Conservation (phyloP, 2,329 filamentous ascomycete species). For the Chaetothyriales sp. region DNA sequence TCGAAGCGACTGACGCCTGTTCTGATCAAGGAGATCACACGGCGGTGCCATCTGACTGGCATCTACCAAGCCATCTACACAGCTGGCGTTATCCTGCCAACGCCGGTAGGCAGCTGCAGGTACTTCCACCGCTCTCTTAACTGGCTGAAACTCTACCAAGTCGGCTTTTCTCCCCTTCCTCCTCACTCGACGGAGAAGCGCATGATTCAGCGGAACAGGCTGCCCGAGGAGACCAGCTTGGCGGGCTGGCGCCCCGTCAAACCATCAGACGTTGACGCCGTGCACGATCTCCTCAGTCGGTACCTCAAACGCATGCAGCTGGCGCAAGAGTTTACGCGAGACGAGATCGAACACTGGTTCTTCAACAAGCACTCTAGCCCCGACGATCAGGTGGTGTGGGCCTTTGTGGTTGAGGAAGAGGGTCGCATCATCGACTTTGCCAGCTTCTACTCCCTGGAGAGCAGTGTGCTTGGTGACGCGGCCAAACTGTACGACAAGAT, state of each 20-base stretch:
- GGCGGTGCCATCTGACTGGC: constrained; percentile 71
- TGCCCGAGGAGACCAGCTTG: constrained; percentile 60
- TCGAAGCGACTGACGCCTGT: constrained; percentile 84
- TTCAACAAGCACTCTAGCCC: constrained; percentile 50
- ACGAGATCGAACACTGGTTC: constrained; percentile 81
- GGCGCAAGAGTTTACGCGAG: constrained; percentile 63
- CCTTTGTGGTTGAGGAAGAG: constrained; percentile 71
- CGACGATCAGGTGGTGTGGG: constrained; percentile 69
- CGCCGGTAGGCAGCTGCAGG: constrained; percentile 78
- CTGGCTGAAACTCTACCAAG: constrained; percentile 92
- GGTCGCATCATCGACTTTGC: constrained; percentile 90
- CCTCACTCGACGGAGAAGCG: constrained; percentile 67
- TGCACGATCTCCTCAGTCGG: constrained; percentile 58
- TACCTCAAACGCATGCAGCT: constrained; percentile 74
- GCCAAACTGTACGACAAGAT: constrained; percentile 55
- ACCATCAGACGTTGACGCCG: constrained; percentile 60
- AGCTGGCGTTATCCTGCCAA: constrained; percentile 78
- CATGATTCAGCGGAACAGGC: constrained; percentile 72
- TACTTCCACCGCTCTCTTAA: constrained; percentile 92
- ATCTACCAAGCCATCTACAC: constrained; percentile 96
- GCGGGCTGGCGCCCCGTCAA: constrained; percentile 70
- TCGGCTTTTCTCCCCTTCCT: constrained; percentile 84
- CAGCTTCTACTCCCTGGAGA: constrained; percentile 92
- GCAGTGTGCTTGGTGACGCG: constrained; percentile 55
- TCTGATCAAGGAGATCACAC: constrained; percentile 94